These are phyloP conservation scores for Talaromyces stipitatus DNA, from an alignment of 495 filamentous ascomycete genomes.

Conservation along the genomic window DNA sequence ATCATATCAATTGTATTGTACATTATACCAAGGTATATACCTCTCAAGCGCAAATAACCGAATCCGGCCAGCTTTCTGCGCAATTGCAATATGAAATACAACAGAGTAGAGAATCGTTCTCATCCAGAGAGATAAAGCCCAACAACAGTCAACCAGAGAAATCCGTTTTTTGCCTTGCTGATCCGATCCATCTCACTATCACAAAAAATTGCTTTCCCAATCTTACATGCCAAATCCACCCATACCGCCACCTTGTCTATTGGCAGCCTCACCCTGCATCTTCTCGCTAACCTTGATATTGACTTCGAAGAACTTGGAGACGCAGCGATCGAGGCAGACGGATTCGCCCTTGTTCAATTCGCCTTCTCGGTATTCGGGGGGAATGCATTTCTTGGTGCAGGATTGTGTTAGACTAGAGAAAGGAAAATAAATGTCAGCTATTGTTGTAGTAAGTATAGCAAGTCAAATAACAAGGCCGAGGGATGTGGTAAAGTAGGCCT, in stretches of 20 bases:
- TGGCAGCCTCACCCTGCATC: slow-evolving; percentile 61
- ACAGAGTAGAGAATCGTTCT: background rate
- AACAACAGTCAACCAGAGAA: too few relatives aligned
- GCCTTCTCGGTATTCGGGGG: slow-evolving; percentile 80
- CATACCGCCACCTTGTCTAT: slow-evolving; percentile 31
- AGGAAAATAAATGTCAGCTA: background rate
- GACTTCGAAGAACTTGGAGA: slow-evolving; percentile 96
- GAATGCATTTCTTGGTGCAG: slow-evolving; percentile 89
- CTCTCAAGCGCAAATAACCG: background rate
- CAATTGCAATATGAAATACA: background rate
- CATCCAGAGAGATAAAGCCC: background rate
- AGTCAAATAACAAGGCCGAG: too few relatives aligned
- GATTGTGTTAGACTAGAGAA: slow-evolving; percentile 68
- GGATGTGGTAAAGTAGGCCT: too few relatives aligned
- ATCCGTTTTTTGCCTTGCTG: too few relatives aligned
- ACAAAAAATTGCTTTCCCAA: too few relatives aligned
- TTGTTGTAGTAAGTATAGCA: too few relatives aligned
- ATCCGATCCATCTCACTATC: too few relatives aligned
- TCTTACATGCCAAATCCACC: slow-evolving; percentile 49
- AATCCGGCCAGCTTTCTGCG: background rate
- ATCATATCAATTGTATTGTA: slow-evolving; percentile 11
- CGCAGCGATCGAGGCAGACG: slow-evolving; percentile 94
- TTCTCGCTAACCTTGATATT: slow-evolving; percentile 87
- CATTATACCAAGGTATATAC: slow-evolving; percentile 8
- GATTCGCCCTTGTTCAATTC: slow-evolving; percentile 98